Conservation (phyloP, 2,329 filamentous ascomycete species). For the Xylaria sp. region DNA sequence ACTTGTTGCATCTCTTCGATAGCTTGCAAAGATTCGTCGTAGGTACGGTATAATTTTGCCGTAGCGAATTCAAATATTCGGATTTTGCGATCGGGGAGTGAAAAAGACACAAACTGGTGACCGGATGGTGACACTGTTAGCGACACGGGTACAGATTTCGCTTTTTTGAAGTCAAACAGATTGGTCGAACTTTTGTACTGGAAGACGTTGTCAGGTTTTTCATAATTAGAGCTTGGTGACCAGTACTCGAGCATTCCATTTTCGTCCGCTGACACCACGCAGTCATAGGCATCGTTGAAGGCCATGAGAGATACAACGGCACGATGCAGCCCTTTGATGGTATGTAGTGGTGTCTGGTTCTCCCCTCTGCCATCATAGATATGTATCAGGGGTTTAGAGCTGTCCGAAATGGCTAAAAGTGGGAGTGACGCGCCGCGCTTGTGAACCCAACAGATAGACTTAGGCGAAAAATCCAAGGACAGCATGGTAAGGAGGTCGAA, state of each 20-base stretch:
- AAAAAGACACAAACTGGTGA: slow-evolving; percentile 86
- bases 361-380: slow-evolving; percentile 94
- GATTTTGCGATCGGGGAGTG: slow-evolving; percentile 92
- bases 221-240: slow-evolving; percentile 81
- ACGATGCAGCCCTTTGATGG: slow-evolving; percentile 81
- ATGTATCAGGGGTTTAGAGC: slow-evolving; percentile 75
- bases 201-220: slow-evolving; percentile 93
- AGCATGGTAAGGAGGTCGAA: slow-evolving; percentile 90
- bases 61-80: slow-evolving; percentile 92
- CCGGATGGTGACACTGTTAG: slow-evolving; percentile 88
- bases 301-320: slow-evolving; percentile 84
- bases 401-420: slow-evolving; percentile 83
- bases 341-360: slow-evolving; percentile 78
- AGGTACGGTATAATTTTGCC: slow-evolving; percentile 88
- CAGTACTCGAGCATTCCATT: slow-evolving; percentile 98
- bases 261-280: slow-evolving; percentile 89
- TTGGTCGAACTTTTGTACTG: slow-evolving; percentile 93
- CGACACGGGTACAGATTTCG: slow-evolving; percentile 84
- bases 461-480: slow-evolving; percentile 78
- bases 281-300: slow-evolving; percentile 90
- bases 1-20: slow-evolving; percentile 96
- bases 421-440: slow-evolving; percentile 87
- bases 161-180: slow-evolving; percentile 96
- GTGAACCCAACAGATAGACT: slow-evolving; percentile 92
- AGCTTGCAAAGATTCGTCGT: slow-evolving; percentile 91